A percentile compares a stretch with the other conserved stretches of the same genome.
These are phyloP conservation scores for Trichoderma orchidacearum DNA, from an alignment of 495 filamentous ascomycete species.

Conservation along the genomic window DNA sequence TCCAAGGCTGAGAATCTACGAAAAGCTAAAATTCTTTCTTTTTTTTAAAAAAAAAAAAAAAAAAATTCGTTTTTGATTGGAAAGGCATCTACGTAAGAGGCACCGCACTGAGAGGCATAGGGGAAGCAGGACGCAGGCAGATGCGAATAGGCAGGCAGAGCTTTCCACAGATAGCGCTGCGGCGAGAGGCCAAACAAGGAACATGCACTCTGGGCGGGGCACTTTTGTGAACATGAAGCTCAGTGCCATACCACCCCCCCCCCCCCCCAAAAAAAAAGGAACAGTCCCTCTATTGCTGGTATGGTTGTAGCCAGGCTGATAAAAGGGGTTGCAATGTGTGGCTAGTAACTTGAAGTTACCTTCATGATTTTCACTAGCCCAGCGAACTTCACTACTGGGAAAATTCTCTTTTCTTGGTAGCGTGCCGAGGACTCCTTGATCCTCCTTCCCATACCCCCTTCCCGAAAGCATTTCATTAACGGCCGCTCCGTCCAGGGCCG, in stretches of 20 bases:
- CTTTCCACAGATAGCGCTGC: not conserved
- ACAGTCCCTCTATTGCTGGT: not conserved
- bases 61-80: too few relatives aligned
- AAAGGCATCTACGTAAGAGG: too few relatives aligned
- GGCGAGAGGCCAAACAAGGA: not conserved
- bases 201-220: not conserved
- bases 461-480: not conserved
- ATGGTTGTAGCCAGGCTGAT: not conserved
- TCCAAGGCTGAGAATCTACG: not conserved
- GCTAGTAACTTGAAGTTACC: too few relatives aligned
- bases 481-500: not conserved
- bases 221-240: constrained; percentile 1
- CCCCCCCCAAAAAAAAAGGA: too few relatives aligned
- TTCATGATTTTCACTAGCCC: too few relatives aligned
- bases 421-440: not conserved
- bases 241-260: too few relatives aligned
- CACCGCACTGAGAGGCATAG: too few relatives aligned
- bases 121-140: too few relatives aligned
- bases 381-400: too few relatives aligned
- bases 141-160: too few relatives aligned
- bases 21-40: not conserved
- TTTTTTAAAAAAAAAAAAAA: too few relatives aligned
- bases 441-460: not conserved
- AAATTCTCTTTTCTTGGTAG: not conserved
- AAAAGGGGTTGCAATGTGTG: not conserved